Percentiles rank a stretch among this genome's conserved stretches.
These are phyloP conservation scores for Prunus salicina DNA, from an alignment of 306 rosid species.

Conservation along the genomic window DNA sequence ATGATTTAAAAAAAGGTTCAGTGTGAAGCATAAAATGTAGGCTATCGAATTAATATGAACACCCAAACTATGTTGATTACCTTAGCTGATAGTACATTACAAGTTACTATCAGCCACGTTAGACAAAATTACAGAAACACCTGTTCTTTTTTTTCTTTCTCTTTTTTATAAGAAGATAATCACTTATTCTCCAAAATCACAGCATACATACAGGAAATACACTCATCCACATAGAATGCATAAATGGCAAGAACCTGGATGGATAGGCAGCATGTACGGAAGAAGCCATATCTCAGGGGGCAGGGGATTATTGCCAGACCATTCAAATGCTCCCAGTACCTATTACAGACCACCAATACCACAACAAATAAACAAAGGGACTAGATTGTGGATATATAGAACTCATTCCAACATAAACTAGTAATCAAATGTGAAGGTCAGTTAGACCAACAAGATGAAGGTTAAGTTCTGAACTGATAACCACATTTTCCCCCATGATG, in stretches of 20 bases:
- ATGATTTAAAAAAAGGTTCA: neutral
- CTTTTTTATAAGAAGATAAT: neutral
- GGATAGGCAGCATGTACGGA: slow-evolving; percentile 70
- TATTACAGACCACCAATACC: slow-evolving; percentile 26
- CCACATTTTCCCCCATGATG: slow-evolving; percentile 99
- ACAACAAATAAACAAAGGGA: neutral
- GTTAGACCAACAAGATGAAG: slow-evolving; percentile 19
- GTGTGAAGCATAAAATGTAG: neutral
- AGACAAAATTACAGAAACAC: neutral
- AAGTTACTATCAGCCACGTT: neutral
- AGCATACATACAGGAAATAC: neutral
- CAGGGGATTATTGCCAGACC: slow-evolving; percentile 95
- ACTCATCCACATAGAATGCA: neutral
- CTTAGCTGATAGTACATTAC: neutral
- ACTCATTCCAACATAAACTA: neutral
- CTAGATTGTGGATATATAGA: neutral
- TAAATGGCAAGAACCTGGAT: slow-evolving; percentile 62
- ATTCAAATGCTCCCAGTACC: slow-evolving; percentile 86
- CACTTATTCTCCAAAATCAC: neutral
- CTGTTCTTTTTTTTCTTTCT: neutral
- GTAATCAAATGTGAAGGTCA: slow-evolving; percentile 8
- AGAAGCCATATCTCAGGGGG: slow-evolving; percentile 96
- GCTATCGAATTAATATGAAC: neutral
- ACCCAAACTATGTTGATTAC: neutral
- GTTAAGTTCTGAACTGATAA: slow-evolving; percentile 63